phyloP scores from a whole-genome alignment of 352 stramenopile genomes.

The Phytophthora brassicae region DNA sequence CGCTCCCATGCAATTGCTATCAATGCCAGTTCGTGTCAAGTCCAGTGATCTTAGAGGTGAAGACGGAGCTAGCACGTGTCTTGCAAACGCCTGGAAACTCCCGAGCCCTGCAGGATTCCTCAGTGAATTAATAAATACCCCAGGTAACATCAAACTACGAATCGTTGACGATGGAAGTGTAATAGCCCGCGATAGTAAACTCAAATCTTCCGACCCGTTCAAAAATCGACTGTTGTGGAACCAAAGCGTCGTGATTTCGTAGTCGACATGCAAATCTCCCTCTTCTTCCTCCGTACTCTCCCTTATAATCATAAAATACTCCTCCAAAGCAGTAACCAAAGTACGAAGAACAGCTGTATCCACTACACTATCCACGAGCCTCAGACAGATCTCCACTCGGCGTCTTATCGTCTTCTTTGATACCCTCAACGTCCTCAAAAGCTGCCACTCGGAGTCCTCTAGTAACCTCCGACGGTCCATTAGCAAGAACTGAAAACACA shows the following conservation, averaged over 20 bases:
- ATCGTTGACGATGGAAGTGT: conserved; percentile 26
- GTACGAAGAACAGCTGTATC: conserved; percentile 20
- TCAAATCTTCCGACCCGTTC: conserved; percentile 17
- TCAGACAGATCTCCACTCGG: conserved; percentile 19
- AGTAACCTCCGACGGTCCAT: conserved; percentile 14
- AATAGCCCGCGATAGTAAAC: conserved; percentile 14
- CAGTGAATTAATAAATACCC: conserved; percentile 22
- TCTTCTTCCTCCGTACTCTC: neutral
- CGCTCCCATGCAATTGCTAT: conserved; percentile 16
- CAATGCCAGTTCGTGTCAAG: conserved; percentile 18
- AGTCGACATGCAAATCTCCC: conserved; percentile 2
- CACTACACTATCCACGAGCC: conserved; percentile 14
- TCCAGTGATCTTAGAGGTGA: conserved; percentile 34
- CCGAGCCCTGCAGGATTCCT: conserved; percentile 11
- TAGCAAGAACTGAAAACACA: conserved; percentile 20
- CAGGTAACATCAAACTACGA: conserved; percentile 16
- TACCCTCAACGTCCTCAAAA: conserved; percentile 1
- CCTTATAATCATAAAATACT: neutral
- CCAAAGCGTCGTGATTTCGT: conserved; percentile 24
- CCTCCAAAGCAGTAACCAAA: conserved; percentile 11
- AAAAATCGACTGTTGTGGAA: conserved; percentile 26
- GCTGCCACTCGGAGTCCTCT: conserved; percentile 8
- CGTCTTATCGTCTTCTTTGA: neutral
- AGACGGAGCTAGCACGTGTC: conserved; percentile 10
- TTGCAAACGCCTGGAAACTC: conserved; percentile 21